These are phyloP conservation scores for Tulasnella sp. DNA, from an alignment of 768 basidiomycete genomes.

Conservation along the genomic window DNA sequence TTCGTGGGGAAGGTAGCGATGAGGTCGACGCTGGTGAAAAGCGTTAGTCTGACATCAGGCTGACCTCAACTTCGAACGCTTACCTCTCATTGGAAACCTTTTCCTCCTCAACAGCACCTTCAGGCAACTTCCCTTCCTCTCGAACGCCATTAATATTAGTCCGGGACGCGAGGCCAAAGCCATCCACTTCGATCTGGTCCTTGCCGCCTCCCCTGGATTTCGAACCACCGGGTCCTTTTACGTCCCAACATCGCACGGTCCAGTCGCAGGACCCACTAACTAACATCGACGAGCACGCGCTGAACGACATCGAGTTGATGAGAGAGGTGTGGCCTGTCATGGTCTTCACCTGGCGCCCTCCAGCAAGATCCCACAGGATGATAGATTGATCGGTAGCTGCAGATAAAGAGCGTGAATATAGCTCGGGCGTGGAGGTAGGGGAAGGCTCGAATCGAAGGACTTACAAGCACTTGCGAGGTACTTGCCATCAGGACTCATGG, in stretches of 20 bases:
- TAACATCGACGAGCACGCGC: constrained; percentile 83
- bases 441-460: constrained; percentile 28
- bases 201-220: constrained; percentile 46
- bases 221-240: constrained; percentile 69
- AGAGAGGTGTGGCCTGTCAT: constrained; percentile 92
- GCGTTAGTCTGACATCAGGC: not conserved
- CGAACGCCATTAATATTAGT: constrained; percentile 43
- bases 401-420: constrained; percentile 4
- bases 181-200: constrained; percentile 30
- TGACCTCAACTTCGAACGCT: constrained; percentile 36
- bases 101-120: constrained; percentile 32
- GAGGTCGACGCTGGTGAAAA: constrained; percentile 64
- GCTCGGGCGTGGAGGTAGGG: not conserved
- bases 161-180: constrained; percentile 30
- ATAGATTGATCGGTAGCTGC: constrained; percentile 86
- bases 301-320: constrained; percentile 86
- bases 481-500: constrained; percentile 89
- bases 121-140: constrained; percentile 28
- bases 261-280: constrained; percentile 91
- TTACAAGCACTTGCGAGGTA: constrained; percentile 87
- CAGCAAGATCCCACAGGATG: constrained; percentile 93
- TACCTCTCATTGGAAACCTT: constrained; percentile 68
- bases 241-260: constrained; percentile 98
- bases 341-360: constrained; percentile 91
- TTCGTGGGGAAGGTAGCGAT: constrained; percentile 92